phyloP scores from a whole-genome alignment of 495 filamentous ascomycete genomes.

The Aeminium ludgeri region DNA sequence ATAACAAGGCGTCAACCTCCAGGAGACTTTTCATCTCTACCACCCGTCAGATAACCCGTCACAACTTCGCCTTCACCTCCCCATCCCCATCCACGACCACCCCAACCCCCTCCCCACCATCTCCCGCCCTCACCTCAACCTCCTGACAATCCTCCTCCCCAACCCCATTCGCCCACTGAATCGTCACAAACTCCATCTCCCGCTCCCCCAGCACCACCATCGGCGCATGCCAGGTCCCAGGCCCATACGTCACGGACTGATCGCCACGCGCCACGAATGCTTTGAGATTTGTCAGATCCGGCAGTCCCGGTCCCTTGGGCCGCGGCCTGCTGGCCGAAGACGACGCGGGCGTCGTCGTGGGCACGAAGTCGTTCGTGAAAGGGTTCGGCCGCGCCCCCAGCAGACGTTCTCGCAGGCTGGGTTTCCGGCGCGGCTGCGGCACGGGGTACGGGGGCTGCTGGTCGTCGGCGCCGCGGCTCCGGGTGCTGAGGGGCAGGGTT shows the following conservation, averaged over 20 bases:
- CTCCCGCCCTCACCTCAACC: slow-evolving; percentile 34
- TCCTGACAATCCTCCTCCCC: slow-evolving; percentile 82
- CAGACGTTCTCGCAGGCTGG: slow-evolving; percentile 20
- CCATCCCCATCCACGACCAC: slow-evolving; percentile 16
- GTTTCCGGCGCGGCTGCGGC: slow-evolving; percentile 22
- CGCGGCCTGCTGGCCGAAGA: slow-evolving; percentile 17
- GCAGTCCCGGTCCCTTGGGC: slow-evolving; percentile 41
- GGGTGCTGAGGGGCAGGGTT: slow-evolving; percentile 24
- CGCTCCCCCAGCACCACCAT: slow-evolving; percentile 71
- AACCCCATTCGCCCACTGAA: slow-evolving; percentile 77
- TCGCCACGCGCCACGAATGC: slow-evolving; percentile 67
- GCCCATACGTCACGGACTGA: slow-evolving; percentile 80
- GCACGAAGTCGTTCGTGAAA: slow-evolving; percentile 23
- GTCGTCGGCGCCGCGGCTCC: background rate
- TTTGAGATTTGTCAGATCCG: slow-evolving; percentile 50
- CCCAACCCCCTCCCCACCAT: slow-evolving; percentile 17
- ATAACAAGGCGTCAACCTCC: no score
- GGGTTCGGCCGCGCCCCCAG: slow-evolving; percentile 24
- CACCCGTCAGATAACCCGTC: no score
- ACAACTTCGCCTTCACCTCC: slow-evolving; percentile 6
- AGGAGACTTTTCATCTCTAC: no score
- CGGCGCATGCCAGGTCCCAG: slow-evolving; percentile 92
- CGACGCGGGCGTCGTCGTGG: slow-evolving; percentile 9
- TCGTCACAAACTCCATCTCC: slow-evolving; percentile 67
- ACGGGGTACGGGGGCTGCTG: slow-evolving; percentile 27